phyloP scores from a whole-genome alignment of 2,329 filamentous ascomycete genomes.

The Geosmithia putterillii region DNA sequence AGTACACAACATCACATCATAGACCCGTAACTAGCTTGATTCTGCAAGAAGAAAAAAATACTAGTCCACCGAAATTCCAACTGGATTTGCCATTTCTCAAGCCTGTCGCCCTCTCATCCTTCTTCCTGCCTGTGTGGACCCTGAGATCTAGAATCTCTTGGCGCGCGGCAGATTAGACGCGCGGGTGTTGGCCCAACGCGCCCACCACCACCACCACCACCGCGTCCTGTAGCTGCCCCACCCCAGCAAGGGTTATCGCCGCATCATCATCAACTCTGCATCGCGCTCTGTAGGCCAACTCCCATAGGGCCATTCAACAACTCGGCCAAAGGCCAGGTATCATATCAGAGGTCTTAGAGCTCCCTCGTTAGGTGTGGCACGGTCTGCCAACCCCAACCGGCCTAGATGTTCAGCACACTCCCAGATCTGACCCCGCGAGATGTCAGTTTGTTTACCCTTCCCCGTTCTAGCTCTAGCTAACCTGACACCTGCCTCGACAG shows the following conservation, averaged over 20 bases:
- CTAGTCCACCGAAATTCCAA: too few species aligned
- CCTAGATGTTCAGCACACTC: slow-evolving; percentile 46
- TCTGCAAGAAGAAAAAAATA: too few species aligned
- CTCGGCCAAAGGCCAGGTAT: not conserved
- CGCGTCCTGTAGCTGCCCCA: slow-evolving; percentile 9
- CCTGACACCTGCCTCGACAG: slow-evolving; percentile 25
- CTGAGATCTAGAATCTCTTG: slow-evolving; percentile 2
- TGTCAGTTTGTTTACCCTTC: slow-evolving; percentile 29
- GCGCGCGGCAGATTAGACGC: slow-evolving; percentile 2
- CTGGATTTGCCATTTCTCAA: too few species aligned
- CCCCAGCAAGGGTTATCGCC: not conserved
- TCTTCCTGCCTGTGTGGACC: not conserved
- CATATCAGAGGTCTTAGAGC: not conserved
- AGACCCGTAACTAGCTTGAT: too few species aligned
- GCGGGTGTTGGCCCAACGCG: not conserved
- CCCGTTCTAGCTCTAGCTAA: too few species aligned
- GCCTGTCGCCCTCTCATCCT: too few species aligned
- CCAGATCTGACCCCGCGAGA: slow-evolving; percentile 59
- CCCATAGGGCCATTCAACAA: not conserved
- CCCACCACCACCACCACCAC: not conserved
- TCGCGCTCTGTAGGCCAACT: too few species aligned
- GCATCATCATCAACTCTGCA: not conserved
- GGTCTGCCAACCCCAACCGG: slow-evolving; percentile 3
- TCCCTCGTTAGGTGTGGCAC: too few species aligned
- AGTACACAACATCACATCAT: too few species aligned